Conservation (phyloP, 164 flowering plant species). For the Warburgia ugandensis region DNA sequence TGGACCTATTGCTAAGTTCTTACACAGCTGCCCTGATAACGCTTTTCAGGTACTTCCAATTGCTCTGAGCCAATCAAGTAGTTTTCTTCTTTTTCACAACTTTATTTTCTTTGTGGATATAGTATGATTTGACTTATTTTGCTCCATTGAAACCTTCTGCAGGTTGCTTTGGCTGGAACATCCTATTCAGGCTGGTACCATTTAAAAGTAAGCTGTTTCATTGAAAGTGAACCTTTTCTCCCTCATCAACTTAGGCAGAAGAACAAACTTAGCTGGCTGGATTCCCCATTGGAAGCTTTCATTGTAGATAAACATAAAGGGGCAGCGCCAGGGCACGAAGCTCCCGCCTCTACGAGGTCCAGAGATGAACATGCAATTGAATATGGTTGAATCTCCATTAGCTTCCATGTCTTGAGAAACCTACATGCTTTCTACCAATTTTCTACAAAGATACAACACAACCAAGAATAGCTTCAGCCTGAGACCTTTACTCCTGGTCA, state of each 20-base stretch:
- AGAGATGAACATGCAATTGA: slow-evolving; percentile 77
- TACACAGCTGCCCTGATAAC: slow-evolving; percentile 84
- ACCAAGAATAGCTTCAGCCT: not conserved
- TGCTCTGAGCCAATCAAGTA: too few relatives aligned
- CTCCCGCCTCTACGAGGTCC: too few relatives aligned
- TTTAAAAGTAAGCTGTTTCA: slow-evolving; percentile 66
- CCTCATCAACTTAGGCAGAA: slow-evolving; percentile 57
- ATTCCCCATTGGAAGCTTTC: slow-evolving; percentile 78
- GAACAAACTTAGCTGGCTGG: slow-evolving; percentile 64
- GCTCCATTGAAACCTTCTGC: slow-evolving; percentile 16
- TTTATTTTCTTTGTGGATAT: too few relatives aligned
- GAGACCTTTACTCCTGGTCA: not conserved
- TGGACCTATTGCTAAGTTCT: slow-evolving; percentile 81
- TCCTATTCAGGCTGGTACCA: slow-evolving; percentile 80
- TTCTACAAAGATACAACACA: slow-evolving; percentile 31
- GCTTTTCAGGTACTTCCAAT: slow-evolving; percentile 75
- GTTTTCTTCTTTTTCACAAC: not conserved
- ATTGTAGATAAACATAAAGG: too few relatives aligned
- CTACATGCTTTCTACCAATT: slow-evolving; percentile 64
- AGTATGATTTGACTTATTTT: too few relatives aligned
- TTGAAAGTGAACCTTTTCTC: slow-evolving; percentile 52
- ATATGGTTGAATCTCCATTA: slow-evolving; percentile 58
- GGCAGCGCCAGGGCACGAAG: too few relatives aligned
- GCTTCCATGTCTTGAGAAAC: slow-evolving; percentile 74
- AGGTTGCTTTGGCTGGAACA: slow-evolving; percentile 85